Evolutionary conservation across 2,329 filamentous ascomycete genomes (phyloP).

Genomic region (Trichoderma sp.): DNA sequence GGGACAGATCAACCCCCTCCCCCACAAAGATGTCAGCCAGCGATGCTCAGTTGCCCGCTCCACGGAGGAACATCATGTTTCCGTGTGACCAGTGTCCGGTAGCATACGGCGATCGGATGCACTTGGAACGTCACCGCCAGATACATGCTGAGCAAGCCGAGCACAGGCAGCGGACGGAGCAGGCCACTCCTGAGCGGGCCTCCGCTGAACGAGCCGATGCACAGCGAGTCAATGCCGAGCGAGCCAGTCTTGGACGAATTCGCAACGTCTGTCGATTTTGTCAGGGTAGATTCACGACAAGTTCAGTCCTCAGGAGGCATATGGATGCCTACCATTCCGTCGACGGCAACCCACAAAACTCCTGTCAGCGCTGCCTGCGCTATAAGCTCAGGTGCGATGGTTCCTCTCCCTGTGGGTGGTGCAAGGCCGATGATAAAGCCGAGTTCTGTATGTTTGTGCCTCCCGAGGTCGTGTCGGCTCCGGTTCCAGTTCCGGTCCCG

Average conservation of each 20-base stretch:
- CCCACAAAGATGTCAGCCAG: background rate
- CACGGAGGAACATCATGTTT: conserved; percentile 11
- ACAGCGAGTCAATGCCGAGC: too few species aligned
- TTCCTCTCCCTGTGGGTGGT: conserved; percentile 33
- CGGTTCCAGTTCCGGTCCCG: too few species aligned
- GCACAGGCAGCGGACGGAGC: too few species aligned
- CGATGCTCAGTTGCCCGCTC: background rate
- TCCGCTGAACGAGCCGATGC: too few species aligned
- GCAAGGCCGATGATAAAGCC: conserved; percentile 1
- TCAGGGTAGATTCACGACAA: conserved; percentile 33
- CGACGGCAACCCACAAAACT: background rate
- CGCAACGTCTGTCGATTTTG: conserved; percentile 33
- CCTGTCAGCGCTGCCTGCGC: conserved; percentile 37
- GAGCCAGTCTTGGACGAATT: background rate
- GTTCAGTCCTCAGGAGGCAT: conserved; percentile 33
- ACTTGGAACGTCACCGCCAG: conserved; percentile 36
- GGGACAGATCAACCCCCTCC: background rate
- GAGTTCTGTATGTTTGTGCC: background rate
- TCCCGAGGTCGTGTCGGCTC: background rate
- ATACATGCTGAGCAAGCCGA: conserved; percentile 31
- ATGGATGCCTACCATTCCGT: conserved; percentile 35
- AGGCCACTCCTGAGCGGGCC: conserved; percentile 32
- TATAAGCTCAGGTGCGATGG: conserved; percentile 37
- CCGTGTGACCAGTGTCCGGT: conserved; percentile 34
- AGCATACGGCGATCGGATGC: conserved; percentile 32